Evolutionary conservation across 768 basidiomycete genomes (phyloP), one percentile per base, ranked within the genome.

Genomic region (Termitomyces sp.): DNA sequence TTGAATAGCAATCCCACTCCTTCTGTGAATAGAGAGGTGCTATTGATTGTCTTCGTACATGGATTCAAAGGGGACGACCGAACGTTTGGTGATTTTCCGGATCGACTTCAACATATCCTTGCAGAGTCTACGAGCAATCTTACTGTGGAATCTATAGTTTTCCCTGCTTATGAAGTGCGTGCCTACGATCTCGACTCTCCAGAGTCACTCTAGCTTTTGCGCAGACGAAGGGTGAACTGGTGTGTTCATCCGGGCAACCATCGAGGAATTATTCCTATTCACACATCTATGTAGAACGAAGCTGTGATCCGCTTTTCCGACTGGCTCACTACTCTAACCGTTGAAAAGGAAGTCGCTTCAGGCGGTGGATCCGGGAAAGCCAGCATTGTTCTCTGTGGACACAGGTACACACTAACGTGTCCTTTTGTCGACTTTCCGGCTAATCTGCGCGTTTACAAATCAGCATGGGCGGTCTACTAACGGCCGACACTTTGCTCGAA

Each of bases 401-500:
- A 97, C 70, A 93, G 91, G 92, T 87, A 61, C 49, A 79, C 66
- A 47, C 8, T 25, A 12, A 32, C 34, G 34, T 3, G 25, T 49
- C 29, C 50, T 17, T 14, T 59, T 15, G n/a, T 45, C 52, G 20
- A 17, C 34, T 45, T 61, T 36, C 20, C 31, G 12, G n/a, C 58
- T 29, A 38, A 60, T 11, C 14, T 37, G 14, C 20, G 55, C n/a
- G 40, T 52, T 38, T 48, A 43, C 49, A 25, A 49, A 63, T 15
- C 67, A 96, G 95, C 70, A 97, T 97, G 95, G 95, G 95, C 25
- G 95, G 95, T 2, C 76, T 97, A 25, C 81, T 98, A 2, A 89
- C 89, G 32, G 92, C 95, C 2, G 96, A 98, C 67, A 84, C 91
- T 4, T 74, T 94, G 36, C 73, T 88, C 32, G 89, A 87, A 68